phyloP scores from a whole-genome alignment of 108 stramenopile species.

The Mediolabrus comicus region DNA sequence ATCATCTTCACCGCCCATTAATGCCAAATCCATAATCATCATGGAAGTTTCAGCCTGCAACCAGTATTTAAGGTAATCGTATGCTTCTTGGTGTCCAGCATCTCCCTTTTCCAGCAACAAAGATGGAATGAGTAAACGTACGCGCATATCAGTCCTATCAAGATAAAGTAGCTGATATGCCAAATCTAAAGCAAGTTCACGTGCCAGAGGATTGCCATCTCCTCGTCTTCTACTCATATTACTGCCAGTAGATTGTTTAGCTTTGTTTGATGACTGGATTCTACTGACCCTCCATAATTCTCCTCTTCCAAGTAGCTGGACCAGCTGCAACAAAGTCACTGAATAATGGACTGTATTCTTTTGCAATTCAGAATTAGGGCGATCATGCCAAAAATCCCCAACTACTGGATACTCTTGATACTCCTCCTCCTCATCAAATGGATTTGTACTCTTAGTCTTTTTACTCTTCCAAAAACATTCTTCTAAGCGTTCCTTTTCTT shows the following conservation, averaged over 20 bases:
- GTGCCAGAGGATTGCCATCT: constrained; percentile 29
- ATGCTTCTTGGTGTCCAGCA: constrained; percentile 33
- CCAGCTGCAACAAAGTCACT: constrained; percentile 25
- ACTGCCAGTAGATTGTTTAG: background rate
- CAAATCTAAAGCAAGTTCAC: constrained; percentile 30
- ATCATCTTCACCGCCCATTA: constrained; percentile 8
- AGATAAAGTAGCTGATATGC: constrained; percentile 17
- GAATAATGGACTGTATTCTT: constrained; percentile 16
- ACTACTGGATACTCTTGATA: constrained; percentile 15
- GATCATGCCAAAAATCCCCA: constrained; percentile 37
- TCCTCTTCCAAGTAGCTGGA: constrained; percentile 31
- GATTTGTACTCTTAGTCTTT: constrained; percentile 15
- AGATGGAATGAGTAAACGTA: constrained; percentile 24
- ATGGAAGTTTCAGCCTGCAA: constrained; percentile 9
- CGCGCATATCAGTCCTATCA: constrained; percentile 40
- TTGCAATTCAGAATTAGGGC: background rate
- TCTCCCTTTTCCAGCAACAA: constrained; percentile 27
- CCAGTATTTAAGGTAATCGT: constrained; percentile 40
- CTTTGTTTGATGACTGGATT: background rate
- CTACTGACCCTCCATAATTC: constrained; percentile 40
- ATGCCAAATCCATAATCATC: constrained; percentile 41
- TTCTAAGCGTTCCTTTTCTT: constrained; percentile 26
- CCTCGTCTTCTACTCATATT: background rate
- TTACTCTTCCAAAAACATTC: constrained; percentile 2
- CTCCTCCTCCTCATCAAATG: constrained; percentile 23